Evolutionary conservation across 768 basidiomycete genomes (phyloP).

Genomic region (Inosperma sp.): DNA sequence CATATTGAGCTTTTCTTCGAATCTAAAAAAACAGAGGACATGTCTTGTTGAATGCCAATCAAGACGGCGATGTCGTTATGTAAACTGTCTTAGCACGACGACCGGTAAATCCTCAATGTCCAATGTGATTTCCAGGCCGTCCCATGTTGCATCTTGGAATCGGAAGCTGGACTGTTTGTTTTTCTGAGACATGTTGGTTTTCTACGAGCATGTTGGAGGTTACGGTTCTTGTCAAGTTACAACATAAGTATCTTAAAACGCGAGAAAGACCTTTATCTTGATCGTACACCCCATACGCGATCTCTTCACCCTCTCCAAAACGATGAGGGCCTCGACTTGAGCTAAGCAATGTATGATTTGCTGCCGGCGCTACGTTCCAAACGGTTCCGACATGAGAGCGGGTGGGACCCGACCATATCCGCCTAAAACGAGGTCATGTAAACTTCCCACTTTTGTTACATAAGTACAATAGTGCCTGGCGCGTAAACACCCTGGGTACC

Average conservation of each 20-base stretch:
- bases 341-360: conserved; percentile 72
- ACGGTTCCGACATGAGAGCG: conserved; percentile 25
- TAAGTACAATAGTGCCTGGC: conserved; percentile 78
- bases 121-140: conserved; percentile 78
- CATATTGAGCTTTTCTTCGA: conserved; percentile 1
- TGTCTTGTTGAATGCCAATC: conserved; percentile 77
- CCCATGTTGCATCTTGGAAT: conserved; percentile 91
- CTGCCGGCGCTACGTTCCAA: conserved; percentile 54
- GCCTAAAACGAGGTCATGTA: conserved; percentile 85
- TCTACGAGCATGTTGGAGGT: conserved; percentile 44
- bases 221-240: conserved; percentile 45
- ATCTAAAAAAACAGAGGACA: conserved; percentile 9
- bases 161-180: conserved; percentile 87
- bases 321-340: conserved; percentile 82
- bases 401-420: too few species aligned
- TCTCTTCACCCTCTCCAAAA: conserved; percentile 88
- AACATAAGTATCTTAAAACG: conserved; percentile 4
- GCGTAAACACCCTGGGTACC: conserved; percentile 85
- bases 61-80: conserved; percentile 69
- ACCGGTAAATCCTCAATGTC: conserved; percentile 87
- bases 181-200: conserved; percentile 52
- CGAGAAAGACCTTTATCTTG: conserved; percentile 43
- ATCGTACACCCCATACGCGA: conserved; percentile 77
- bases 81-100: conserved; percentile 75
- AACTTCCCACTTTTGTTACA: conserved; percentile 83